Evolutionary conservation across 1,139 yeast genomes (phyloP).

Genomic region (Yamadazyma atlantica): DNA sequence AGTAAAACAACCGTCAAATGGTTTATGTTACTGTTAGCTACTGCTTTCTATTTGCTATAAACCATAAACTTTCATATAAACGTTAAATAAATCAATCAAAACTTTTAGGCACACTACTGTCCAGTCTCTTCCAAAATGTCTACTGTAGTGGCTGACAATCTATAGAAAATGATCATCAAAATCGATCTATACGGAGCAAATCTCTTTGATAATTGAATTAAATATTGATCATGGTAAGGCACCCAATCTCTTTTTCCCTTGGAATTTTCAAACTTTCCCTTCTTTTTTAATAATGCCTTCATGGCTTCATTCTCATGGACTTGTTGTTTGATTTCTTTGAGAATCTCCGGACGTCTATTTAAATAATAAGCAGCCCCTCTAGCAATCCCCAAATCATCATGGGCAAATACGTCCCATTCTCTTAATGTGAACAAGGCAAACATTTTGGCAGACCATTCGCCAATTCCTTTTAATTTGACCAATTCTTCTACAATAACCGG

Average conservation of each 20-base stretch:
- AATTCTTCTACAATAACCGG: constrained; percentile 57
- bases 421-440: constrained; percentile 70
- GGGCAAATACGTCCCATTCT: constrained; percentile 68
- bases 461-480: constrained; percentile 72
- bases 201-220: constrained; percentile 52
- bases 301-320: constrained; percentile 29
- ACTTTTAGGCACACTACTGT: constrained; percentile 16
- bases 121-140: constrained; percentile 39
- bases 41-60: not conserved
- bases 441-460: constrained; percentile 92
- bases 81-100: not conserved
- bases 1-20: not conserved
- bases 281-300: constrained; percentile 29
- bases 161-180: constrained; percentile 76
- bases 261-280: constrained; percentile 42
- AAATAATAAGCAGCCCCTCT: constrained; percentile 73
- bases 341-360: constrained; percentile 51
- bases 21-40: not conserved
- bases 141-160: constrained; percentile 58
- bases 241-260: constrained; percentile 52
- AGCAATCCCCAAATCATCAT: constrained; percentile 82
- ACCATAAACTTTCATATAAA: not conserved
- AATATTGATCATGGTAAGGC: constrained; percentile 60
- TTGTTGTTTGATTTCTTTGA: constrained; percentile 38
- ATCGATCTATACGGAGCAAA: constrained; percentile 70